Base-by-base conservation (phyloP, 2,329 filamentous ascomycete genomes). In the Talaromyces atroroseus region DNA sequence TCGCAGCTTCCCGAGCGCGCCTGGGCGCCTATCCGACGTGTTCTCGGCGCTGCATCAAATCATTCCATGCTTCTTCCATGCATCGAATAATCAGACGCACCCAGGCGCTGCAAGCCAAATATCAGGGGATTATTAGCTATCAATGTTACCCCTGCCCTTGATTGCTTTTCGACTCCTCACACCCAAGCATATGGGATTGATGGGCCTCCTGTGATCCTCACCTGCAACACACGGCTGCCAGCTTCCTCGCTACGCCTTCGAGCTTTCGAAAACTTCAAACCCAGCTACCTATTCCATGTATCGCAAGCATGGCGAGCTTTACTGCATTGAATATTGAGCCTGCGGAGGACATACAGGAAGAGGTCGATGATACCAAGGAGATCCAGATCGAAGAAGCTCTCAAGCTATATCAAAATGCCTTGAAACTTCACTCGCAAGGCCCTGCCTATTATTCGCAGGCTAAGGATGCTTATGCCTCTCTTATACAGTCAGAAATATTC, bases 301-400 rank as follows among this genome's bases (percentile, higher is more conserved):
- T 49, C 48, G 53, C 58, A 45, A 68, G 46, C 58, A 79, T 79
- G 78, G 74, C 78, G 38, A 81, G 84, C 65, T 97, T 95, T 76
- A 85, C 87, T 66, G 90, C 92, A 53, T 85, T 96, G 72, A 99
- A 99, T 71, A 84, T 97, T 74, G 92, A 96, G 73, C 88, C 90
- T 10, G 94, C 96, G 74, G 90, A 95, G 67, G 89, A 90, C 57
- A 79, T 87, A 61, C 91, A 96, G 68, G 90, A 95, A 65, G 92
- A 96, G 73, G 79, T 96, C 67, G 94, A 99, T 71, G 91, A 94
- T 66, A 96, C 92, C 34, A 94, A 92, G 71, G 92, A 97, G 72
- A 85, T 99, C 52, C 92, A 96, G 80, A 92, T 97, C 67, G 94
- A 99, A 67, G 94, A 99, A 75, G 92, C 94, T 49, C 78, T 99